Evolutionary conservation across 1,139 yeast genomes (phyloP).

Genomic region (Sugiyamaella sp.): DNA sequence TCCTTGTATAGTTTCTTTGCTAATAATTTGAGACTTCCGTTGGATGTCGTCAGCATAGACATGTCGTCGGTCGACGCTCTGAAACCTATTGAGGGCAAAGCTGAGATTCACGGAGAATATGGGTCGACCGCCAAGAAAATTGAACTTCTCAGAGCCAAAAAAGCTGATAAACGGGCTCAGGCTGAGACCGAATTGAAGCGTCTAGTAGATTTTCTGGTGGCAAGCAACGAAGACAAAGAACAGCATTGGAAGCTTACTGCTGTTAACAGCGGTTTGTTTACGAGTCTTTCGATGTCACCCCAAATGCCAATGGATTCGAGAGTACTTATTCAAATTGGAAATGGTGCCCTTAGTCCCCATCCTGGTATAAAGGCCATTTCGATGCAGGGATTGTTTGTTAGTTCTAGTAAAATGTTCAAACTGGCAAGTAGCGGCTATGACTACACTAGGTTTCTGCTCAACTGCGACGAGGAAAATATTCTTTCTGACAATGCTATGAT

Average conservation of each 20-base stretch:
- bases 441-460: slow-evolving; percentile 28
- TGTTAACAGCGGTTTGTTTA: slow-evolving; percentile 47
- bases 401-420: slow-evolving; percentile 56
- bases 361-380: slow-evolving; percentile 71
- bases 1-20: slow-evolving; percentile 51
- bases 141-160: slow-evolving; percentile 58
- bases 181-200: slow-evolving; percentile 29
- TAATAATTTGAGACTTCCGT: slow-evolving; percentile 40
- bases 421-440: slow-evolving; percentile 61
- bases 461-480: slow-evolving; percentile 45
- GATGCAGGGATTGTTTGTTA: slow-evolving; percentile 61
- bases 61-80: slow-evolving; percentile 46
- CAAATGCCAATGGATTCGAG: slow-evolving; percentile 49
- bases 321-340: slow-evolving; percentile 53
- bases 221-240: slow-evolving; percentile 22
- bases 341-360: slow-evolving; percentile 65
- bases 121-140: slow-evolving; percentile 44
- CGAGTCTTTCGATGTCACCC: slow-evolving; percentile 34
- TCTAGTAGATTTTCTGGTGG: slow-evolving; percentile 25
- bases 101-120: slow-evolving; percentile 6
- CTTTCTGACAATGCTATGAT: slow-evolving; percentile 46
- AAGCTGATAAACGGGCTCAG: slow-evolving; percentile 45
- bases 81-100: slow-evolving; percentile 33
- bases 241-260: slow-evolving; percentile 72
- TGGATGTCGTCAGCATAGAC: slow-evolving; percentile 29